Percentiles rank a stretch among this genome's conserved stretches.
These are phyloP conservation scores for Vigna mungo DNA, from an alignment of 306 rosid genomes.

Conservation along the genomic window DNA sequence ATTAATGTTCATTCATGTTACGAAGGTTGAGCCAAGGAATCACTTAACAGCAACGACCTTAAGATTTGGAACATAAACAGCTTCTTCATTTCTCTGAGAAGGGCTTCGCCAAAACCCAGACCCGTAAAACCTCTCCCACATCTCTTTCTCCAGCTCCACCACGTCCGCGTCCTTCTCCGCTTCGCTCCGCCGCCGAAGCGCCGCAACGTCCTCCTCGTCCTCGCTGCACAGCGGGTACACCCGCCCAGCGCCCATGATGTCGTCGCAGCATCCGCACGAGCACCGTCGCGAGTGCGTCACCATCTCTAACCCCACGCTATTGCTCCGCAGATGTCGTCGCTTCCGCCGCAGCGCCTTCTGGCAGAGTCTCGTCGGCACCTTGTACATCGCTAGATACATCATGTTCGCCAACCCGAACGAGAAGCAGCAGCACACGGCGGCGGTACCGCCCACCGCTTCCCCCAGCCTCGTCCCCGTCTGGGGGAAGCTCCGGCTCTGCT, in stretches of 20 bases:
- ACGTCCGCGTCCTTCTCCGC: slow-evolving; percentile 69
- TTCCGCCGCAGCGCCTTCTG: slow-evolving; percentile 51
- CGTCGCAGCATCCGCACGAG: slow-evolving; percentile 50
- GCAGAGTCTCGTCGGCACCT: slow-evolving; percentile 75
- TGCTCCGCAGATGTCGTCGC: slow-evolving; percentile 13
- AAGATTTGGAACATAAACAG: not conserved
- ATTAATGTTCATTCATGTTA: not conserved
- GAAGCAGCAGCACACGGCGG: slow-evolving; percentile 86
- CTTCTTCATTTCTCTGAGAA: slow-evolving; percentile 54
- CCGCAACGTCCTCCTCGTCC: slow-evolving; percentile 1
- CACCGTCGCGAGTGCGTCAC: slow-evolving; percentile 21
- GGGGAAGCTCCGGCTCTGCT: slow-evolving; percentile 1
- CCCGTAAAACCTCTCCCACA: slow-evolving; percentile 79
- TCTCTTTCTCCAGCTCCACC: slow-evolving; percentile 78
- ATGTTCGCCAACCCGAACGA: slow-evolving; percentile 64
- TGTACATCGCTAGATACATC: slow-evolving; percentile 64
- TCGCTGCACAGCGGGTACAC: slow-evolving; percentile 31
- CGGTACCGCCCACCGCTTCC: slow-evolving; percentile 76
- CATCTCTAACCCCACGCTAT: slow-evolving; percentile 36
- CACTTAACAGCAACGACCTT: not conserved
- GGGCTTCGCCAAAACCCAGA: slow-evolving; percentile 93
- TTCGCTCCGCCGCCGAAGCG: not conserved
- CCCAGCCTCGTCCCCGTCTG: slow-evolving; percentile 49
- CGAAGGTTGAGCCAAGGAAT: not conserved
- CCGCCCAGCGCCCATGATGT: slow-evolving; percentile 42